Percentiles rank a stretch among this genome's conserved stretches.
These are phyloP conservation scores for Chaetomiaceae sp. DNA, from an alignment of 2,329 filamentous ascomycete genomes.

Conservation along the genomic window DNA sequence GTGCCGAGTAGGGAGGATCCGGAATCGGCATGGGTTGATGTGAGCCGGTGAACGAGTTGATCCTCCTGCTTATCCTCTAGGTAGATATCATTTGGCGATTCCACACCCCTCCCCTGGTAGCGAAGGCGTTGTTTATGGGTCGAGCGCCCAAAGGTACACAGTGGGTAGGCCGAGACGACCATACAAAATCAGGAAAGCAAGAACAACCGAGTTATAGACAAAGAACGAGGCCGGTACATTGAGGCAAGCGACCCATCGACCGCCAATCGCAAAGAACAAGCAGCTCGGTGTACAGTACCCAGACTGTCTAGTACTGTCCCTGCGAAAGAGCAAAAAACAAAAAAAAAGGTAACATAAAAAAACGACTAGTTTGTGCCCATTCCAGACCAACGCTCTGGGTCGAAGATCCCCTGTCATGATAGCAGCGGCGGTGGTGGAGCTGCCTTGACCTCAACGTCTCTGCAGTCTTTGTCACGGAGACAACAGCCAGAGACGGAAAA, in stretches of 20 bases:
- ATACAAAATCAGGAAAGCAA: neutral
- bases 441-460: too few relatives aligned
- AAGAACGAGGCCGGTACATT: neutral
- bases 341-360: neutral
- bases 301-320: constrained; percentile 1
- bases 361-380: constrained; percentile 1
- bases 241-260: neutral
- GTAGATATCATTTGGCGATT: too few relatives aligned
- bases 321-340: constrained; percentile 2
- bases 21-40: constrained; percentile 22
- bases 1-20: constrained; percentile 20
- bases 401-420: constrained; percentile 4
- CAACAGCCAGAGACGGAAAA: constrained; percentile 15
- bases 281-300: constrained; percentile 18
- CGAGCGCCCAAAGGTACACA: constrained; percentile 14
- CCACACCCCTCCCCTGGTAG: constrained; percentile 7
- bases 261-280: neutral
- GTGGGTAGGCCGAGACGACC: constrained; percentile 2
- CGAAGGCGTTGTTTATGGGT: constrained; percentile 2
- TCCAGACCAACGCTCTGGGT: constrained; percentile 3
- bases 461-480: neutral
- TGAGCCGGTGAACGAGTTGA: constrained; percentile 10
- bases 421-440: constrained; percentile 5
- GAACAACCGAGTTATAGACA: neutral
- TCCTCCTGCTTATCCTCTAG: constrained; percentile 3